Conservation (phyloP, 1,284 basidiomycete genomes). For the Ustilago tritici region DNA sequence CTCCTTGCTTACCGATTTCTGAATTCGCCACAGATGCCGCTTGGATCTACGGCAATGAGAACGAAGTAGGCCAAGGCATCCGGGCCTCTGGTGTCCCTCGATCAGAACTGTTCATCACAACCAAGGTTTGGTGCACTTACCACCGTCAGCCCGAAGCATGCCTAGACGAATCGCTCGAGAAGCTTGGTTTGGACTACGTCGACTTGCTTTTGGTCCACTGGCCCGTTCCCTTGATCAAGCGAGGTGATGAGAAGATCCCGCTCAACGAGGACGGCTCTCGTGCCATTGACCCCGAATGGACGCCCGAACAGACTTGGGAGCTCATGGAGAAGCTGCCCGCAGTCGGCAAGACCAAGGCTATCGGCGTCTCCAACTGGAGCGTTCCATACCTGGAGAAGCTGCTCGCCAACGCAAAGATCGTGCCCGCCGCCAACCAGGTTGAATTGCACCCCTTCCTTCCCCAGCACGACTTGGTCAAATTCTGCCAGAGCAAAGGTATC, state of each 20-base stretch:
- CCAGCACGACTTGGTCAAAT: constrained; percentile 82
- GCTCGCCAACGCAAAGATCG: constrained; percentile 75
- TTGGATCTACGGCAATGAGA: constrained; percentile 76
- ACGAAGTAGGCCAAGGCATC: constrained; percentile 84
- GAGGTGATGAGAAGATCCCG: constrained; percentile 76
- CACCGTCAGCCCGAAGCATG: constrained; percentile 73
- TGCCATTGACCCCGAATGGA: constrained; percentile 76
- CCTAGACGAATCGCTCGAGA: constrained; percentile 79
- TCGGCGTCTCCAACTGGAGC: constrained; percentile 74
- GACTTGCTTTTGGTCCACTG: constrained; percentile 75
- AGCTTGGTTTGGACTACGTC: constrained; percentile 81
- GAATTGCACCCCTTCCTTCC: constrained; percentile 71
- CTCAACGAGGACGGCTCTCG: constrained; percentile 77
- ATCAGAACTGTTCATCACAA: constrained; percentile 84
- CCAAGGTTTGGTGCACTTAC: constrained; percentile 77
- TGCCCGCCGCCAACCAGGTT: constrained; percentile 79
- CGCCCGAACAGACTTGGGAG: constrained; percentile 81
- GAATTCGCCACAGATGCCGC: constrained; percentile 21
- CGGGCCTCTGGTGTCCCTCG: constrained; percentile 79
- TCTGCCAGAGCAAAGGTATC: constrained; percentile 72
- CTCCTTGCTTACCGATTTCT: not conserved
- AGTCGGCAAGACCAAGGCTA: constrained; percentile 81
- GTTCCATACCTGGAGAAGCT: constrained; percentile 58
- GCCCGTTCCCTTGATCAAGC: constrained; percentile 75
- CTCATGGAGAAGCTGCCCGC: constrained; percentile 81